A percentile compares a stretch with the other conserved stretches of the same genome.
Evolutionary conservation across 2,329 filamentous ascomycete genomes (phyloP).

Genomic region (Geosmithia flava): DNA sequence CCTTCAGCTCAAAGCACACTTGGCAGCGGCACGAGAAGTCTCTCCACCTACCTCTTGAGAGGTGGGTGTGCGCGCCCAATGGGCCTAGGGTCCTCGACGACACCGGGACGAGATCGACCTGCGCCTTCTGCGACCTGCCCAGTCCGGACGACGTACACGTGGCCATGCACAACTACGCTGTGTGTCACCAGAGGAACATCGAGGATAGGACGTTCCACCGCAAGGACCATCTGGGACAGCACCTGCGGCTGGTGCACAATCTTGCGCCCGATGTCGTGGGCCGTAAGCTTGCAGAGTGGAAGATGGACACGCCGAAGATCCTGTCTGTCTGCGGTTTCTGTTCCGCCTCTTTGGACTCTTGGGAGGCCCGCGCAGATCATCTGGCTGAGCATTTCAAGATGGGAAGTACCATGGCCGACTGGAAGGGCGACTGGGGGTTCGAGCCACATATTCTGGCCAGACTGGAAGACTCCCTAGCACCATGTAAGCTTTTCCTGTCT

Average conservation of each 20-base stretch:
- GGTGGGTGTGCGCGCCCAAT: conserved; percentile 28
- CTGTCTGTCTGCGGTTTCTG: conserved; percentile 29
- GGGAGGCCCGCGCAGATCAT: conserved; percentile 23
- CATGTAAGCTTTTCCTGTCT: conserved; percentile 14
- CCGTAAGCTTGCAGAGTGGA: conserved; percentile 17
- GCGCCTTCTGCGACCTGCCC: conserved; percentile 22
- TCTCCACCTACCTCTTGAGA: conserved; percentile 30
- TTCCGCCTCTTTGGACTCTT: conserved; percentile 18
- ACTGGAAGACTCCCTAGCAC: conserved; percentile 27
- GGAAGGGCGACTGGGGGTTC: conserved; percentile 30
- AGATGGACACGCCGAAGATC: conserved; percentile 17
- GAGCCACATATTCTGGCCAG: conserved; percentile 19
- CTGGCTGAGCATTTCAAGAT: conserved; percentile 27
- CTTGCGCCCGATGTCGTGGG: conserved; percentile 15
- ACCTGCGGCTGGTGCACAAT: conserved; percentile 26
- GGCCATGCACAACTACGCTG: conserved; percentile 21
- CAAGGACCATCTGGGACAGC: conserved; percentile 30
- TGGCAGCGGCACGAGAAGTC: conserved; percentile 38
- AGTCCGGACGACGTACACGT: conserved; percentile 19
- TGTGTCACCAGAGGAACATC: conserved; percentile 36
- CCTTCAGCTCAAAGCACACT: conserved; percentile 29
- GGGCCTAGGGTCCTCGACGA: conserved; percentile 22
- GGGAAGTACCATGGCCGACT: conserved; percentile 27
- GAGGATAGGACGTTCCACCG: conserved; percentile 29
- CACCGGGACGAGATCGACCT: conserved; percentile 10